Evolutionary conservation across 495 filamentous ascomycete genomes (phyloP), one percentile per base, ranked within the genome.

Genomic region (Lasiosphaeria hispida): DNA sequence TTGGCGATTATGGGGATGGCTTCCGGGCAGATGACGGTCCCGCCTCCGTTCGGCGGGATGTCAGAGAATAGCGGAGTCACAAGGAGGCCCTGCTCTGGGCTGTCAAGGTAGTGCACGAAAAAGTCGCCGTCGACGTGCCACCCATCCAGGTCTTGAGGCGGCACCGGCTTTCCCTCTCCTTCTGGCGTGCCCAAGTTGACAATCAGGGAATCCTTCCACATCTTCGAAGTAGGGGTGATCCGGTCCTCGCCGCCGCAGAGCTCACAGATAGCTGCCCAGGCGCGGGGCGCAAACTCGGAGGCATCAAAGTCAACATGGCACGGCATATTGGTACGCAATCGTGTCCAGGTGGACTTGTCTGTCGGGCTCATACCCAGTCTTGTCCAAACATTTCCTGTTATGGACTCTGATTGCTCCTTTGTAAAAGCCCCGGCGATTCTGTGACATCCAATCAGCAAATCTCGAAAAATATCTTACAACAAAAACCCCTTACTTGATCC

Each of bases 101-200:
- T 86, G 69, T 90, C 87, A 13, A 91, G 76, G 62, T 85, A 90
- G 73, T 90, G 87, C 11, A 86, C 77, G 71, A 90, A 89, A 69
- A 89, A 89, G 62, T 90, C 87, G 1, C 87, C 87, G 70, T 90
- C 87, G 18, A 88, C 85, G 68, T 91, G 88, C 87, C 87, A 91
- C 7, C 74, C 75, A 17, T 69, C 59, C n/a, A 89, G 71, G 7
- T 83, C 78, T 35, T 73, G 59, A 45, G 83, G 73, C 54, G 67
- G 63, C 33, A 77, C 71, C 37, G 78, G 65, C 37, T 78, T 77
- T 5, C 79, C 78, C 57, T 83, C 80, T 44, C 68, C 69, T 44
- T 85, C 76, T 0, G 77, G 67, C 7, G 79, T 84, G 18, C 88
- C 87, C 13, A 91, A 76, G 71, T 90, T 91, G 23, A 90, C 85